Evolutionary conservation across 2,329 filamentous ascomycete genomes (phyloP), one percentile per base, ranked within the genome.

Genomic region (Furcasterigmium furcatum): DNA sequence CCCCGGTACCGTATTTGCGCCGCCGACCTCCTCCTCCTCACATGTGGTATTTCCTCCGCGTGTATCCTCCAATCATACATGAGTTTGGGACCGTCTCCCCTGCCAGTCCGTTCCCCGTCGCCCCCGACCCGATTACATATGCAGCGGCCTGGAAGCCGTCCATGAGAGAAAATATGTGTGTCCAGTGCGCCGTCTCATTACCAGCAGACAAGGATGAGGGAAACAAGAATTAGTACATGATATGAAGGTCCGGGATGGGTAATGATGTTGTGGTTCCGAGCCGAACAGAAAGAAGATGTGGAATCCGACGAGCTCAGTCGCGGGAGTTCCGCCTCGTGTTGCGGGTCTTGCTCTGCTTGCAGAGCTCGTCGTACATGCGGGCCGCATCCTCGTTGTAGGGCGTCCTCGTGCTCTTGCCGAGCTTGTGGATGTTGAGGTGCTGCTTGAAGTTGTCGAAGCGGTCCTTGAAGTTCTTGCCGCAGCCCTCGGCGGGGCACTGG

Each of bases 391-490:
- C 50, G 41, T 48, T 52, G 45, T 50, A 52, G 7, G 50, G 50
- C 9, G 50, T 52, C 34, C 50, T 50, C 42, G 47, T 50, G 43
- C 47, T 50, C 45, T 52, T 52, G 43, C 50, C 52, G 42, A 47
- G 46, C 46, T 52, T 50, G 49, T 55, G 52, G 12, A 53, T 52
- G 43, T 45, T 47, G 19, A 55, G 48, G 44, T 55, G 52, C 4
- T 50, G 49, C 41, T 53, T 51, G 45, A 53, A 55, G 49, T 55
- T 55, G 45, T 55, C 52, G 20, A 51, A 46, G 43, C 52, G 49
- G 30, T 53, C 50, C 48, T 51, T 52, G 41, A 52, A 52, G 3
- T 48, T 48, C 34, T 52, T 49, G 35, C 36, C 34, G 43, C 43
- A 45, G 20, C 49, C 49, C 27, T 48, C 49, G 13, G 50, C 50